Percentiles rank a stretch among this genome's conserved stretches.
These are phyloP conservation scores for Hyphopichia wangnamkhiaoensis DNA, from an alignment of 1,139 yeast species.

Conservation along the genomic window DNA sequence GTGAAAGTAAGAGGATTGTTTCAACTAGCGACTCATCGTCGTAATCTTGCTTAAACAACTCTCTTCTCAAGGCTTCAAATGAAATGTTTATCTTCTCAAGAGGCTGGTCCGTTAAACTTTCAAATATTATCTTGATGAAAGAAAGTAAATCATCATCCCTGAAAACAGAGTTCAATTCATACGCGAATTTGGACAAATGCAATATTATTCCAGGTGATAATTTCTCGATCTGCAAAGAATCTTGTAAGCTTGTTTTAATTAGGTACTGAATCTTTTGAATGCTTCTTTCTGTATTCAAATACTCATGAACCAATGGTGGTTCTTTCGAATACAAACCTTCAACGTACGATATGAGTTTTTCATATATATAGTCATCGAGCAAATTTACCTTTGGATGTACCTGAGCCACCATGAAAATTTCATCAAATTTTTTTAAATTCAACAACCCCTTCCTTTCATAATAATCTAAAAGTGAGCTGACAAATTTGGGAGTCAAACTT, in stretches of 20 bases:
- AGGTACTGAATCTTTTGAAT: conserved; percentile 31
- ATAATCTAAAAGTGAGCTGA: conserved; percentile 21
- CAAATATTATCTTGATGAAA: conserved; percentile 8
- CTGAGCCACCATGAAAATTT: conserved; percentile 12
- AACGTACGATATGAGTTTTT: conserved; percentile 23
- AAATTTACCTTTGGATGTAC: conserved; percentile 5
- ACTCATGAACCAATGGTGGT: conserved; percentile 40
- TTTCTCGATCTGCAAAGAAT: conserved; percentile 8
- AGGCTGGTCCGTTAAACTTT: conserved; percentile 7
- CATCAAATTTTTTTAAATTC: conserved; percentile 25
- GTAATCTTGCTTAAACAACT: conserved; percentile 20
- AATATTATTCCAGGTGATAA: conserved; percentile 14
- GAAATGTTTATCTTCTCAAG: conserved; percentile 5
- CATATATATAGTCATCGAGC: conserved; percentile 23
- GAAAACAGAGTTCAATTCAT: conserved; percentile 25
- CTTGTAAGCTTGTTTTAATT: conserved; percentile 10
- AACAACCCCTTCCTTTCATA: conserved; percentile 16
- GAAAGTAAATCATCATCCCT: conserved; percentile 10
- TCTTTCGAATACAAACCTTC: conserved; percentile 29
- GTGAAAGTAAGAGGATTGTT: conserved; percentile 15
- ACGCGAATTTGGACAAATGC: conserved; percentile 21
- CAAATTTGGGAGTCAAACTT: conserved; percentile 20
- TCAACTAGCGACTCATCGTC: conserved; percentile 29
- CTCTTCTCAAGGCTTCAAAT: conserved; percentile 15
- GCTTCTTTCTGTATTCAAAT: conserved; percentile 29